Base-by-base conservation (phyloP, 805 yeast genomes). In the Tetrapisispora iriomotensis region DNA sequence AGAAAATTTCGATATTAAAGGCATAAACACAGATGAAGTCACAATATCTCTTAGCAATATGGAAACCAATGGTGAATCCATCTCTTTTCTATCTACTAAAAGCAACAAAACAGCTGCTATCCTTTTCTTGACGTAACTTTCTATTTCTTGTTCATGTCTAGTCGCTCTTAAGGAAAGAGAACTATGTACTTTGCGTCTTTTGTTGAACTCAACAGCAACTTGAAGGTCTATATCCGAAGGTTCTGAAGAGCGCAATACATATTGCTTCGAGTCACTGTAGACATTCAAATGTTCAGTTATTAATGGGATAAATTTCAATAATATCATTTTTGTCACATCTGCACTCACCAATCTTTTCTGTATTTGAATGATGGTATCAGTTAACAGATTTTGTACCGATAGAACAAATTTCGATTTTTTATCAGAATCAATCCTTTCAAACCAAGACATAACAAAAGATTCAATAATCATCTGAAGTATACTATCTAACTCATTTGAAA, bases 41-140 rank as follows among this genome's bases (percentile, higher is more conserved):
- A 85, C 38, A 6, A 88, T 65, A 49, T 88, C 95, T 28, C 78
- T 64, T 0, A 80, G 49, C 8, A 88, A 60, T 0, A 70, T 56
- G 0, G 46, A 41, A 0, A 75, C 77, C 3, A 78, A 65, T 0
- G 65, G 65, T 8, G 81, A 77, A 2, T 58, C 43, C 3, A 61
- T 41, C 20, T 67, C 70, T 31, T 71, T 49, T 3, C 51, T 50
- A 1, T 78, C 69, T 1, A 85, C 48, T 1, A 86, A 36, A 12
- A 45, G 51, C 0, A 80, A 79, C 1, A 83, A 46, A 20, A 58
- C 9, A 5, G 57, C 54, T 0, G 59, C 58, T 0, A 77, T 49
- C 23, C 64, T 56, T 0, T 51, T 52, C 22, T 78, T 56, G 3
- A 82, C 56, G 62, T 79, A 76, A 13, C 52, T 50, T 51, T 70